phyloP scores from a whole-genome alignment of 2,329 filamentous ascomycete species.

The Colletotrichum karsti region DNA sequence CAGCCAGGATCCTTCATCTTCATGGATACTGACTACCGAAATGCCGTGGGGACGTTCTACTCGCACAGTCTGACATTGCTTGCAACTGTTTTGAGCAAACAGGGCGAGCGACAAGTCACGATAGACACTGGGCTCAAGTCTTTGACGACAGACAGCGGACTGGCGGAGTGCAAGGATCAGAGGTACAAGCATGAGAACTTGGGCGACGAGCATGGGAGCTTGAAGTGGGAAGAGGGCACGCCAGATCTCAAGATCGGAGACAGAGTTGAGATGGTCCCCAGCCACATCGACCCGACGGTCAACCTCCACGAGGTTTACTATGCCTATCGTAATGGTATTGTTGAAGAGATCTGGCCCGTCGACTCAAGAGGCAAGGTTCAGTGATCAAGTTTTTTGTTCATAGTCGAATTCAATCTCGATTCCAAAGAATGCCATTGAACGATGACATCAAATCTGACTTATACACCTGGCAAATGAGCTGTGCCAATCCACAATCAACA shows the following conservation, averaged over 20 bases:
- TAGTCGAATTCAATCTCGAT: not conserved
- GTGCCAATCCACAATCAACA: too few species aligned
- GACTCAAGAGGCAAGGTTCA: slow-evolving; percentile 61
- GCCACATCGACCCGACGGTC: slow-evolving; percentile 63
- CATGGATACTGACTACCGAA: slow-evolving; percentile 66
- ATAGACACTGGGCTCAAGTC: slow-evolving; percentile 60
- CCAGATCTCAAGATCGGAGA: slow-evolving; percentile 51
- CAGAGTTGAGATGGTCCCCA: slow-evolving; percentile 60
- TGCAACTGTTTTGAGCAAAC: slow-evolving; percentile 57
- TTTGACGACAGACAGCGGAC: slow-evolving; percentile 57
- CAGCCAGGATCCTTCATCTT: slow-evolving; percentile 65
- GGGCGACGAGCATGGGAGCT: slow-evolving; percentile 58
- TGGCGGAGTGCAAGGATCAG: slow-evolving; percentile 54
- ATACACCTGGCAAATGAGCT: too few species aligned
- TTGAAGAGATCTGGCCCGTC: slow-evolving; percentile 61
- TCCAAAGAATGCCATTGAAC: too few species aligned
- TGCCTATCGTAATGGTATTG: slow-evolving; percentile 53
- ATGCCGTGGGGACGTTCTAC: slow-evolving; percentile 58
- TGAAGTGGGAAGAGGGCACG: slow-evolving; percentile 52
- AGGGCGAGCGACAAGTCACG: slow-evolving; percentile 51
- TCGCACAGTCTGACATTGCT: slow-evolving; percentile 57
- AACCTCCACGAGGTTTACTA: slow-evolving; percentile 62
- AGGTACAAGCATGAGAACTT: slow-evolving; percentile 52
- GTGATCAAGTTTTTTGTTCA: slow-evolving; percentile 33
- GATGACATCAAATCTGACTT: too few species aligned